phyloP scores from a whole-genome alignment of 495 filamentous ascomycete genomes.

The Xylaria venustula region DNA sequence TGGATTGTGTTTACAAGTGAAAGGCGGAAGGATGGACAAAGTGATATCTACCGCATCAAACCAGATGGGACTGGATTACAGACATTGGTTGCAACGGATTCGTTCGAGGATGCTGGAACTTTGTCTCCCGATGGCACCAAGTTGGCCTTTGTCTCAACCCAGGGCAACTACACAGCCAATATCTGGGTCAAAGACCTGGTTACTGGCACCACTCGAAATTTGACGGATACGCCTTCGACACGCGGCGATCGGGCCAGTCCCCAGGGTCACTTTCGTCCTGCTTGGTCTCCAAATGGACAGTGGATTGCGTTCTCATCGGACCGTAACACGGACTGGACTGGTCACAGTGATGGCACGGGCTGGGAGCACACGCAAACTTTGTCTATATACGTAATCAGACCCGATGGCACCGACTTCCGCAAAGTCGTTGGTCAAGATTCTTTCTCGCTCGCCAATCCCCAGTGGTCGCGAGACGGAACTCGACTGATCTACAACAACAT shows the following conservation, averaged over 20 bases:
- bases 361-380: slow-evolving; percentile 23
- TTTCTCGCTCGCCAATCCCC: too few species aligned
- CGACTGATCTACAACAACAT: too few species aligned
- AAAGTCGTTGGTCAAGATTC: not conserved
- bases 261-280: slow-evolving; percentile 13
- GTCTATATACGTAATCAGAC: slow-evolving; percentile 18
- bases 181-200: not conserved
- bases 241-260: not conserved
- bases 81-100: slow-evolving; percentile 11
- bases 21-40: slow-evolving; percentile 13
- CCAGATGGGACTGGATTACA: slow-evolving; percentile 12
- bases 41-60: slow-evolving; percentile 16
- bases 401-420: not conserved
- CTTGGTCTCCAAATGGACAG: slow-evolving; percentile 21
- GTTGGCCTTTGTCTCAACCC: slow-evolving; percentile 14
- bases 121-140: slow-evolving; percentile 21
- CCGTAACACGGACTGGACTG: slow-evolving; percentile 21
- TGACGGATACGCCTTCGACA: not conserved
- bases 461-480: too few species aligned
- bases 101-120: slow-evolving; percentile 16
- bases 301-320: slow-evolving; percentile 22
- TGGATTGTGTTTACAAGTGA: slow-evolving; percentile 22
- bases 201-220: not conserved
- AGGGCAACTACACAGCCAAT: not conserved
- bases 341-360: slow-evolving; percentile 22